Evolutionary conservation across 176 grass and related monocot genomes (phyloP).

Genomic region (Elaeis guineensis): DNA sequence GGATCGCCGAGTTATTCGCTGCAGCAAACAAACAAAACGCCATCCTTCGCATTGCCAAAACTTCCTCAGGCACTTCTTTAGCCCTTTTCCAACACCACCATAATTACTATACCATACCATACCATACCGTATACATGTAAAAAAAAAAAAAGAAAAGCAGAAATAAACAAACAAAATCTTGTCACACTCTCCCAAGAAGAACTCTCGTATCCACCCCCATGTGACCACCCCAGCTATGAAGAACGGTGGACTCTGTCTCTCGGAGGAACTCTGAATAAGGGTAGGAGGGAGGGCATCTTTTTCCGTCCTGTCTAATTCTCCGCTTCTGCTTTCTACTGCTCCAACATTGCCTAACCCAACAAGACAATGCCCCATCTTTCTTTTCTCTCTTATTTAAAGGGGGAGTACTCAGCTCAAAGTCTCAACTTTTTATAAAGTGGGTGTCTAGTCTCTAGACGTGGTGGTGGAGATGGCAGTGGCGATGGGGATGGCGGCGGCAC

Average conservation of each 20-base stretch:
- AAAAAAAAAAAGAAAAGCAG: not conserved
- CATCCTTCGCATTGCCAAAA: too few species aligned
- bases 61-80: too few species aligned
- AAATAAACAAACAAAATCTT: not conserved
- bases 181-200: too few species aligned
- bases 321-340: not conserved
- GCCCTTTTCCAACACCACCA: not conserved
- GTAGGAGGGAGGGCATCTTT: not conserved
- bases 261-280: not conserved
- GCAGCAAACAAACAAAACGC: conserved; percentile 8
- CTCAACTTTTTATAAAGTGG: too few species aligned
- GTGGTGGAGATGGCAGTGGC: not conserved
- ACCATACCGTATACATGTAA: not conserved
- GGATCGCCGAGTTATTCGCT: conserved; percentile 16
- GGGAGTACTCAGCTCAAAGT: too few species aligned
- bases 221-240: not conserved
- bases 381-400: too few species aligned
- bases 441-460: too few species aligned
- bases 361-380: too few species aligned
- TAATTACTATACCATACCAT: not conserved
- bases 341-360: not conserved
- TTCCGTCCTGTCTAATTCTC: not conserved
- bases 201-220: not conserved
- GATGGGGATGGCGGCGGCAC: conserved; percentile 21
- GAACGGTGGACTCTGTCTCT: not conserved